A percentile compares a stretch with the other conserved stretches of the same genome.
Evolutionary conservation across 768 basidiomycete species (phyloP).

Genomic region (Rhizopogon rudus): DNA sequence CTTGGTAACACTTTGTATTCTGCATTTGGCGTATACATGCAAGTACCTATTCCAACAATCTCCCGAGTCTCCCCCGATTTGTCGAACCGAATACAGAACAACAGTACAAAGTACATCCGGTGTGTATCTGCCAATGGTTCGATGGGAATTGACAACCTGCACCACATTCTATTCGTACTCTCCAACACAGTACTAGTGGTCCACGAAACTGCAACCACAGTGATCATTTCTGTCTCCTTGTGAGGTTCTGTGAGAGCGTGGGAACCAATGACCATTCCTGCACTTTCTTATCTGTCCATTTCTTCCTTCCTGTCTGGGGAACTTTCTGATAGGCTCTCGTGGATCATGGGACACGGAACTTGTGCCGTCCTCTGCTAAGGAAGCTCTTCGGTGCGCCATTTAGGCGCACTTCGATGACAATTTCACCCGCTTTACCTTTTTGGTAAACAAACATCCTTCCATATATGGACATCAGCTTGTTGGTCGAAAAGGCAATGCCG

Average conservation of each 20-base stretch:
- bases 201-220: not conserved
- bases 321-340: conserved; percentile 7
- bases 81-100: conserved; percentile 2
- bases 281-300: not conserved
- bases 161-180: not conserved
- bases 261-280: not conserved
- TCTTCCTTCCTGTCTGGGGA: not conserved
- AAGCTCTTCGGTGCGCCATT: not conserved
- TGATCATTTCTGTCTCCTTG: not conserved
- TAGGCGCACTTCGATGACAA: conserved; percentile 1
- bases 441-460: conserved; percentile 18
- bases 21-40: not conserved
- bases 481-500: conserved; percentile 16
- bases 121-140: not conserved
- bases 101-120: not conserved
- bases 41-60: not conserved
- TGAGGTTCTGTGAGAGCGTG: not conserved
- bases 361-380: conserved; percentile 5
- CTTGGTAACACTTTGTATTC: conserved; percentile 20
- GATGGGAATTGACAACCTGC: not conserved
- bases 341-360: conserved; percentile 18
- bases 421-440: conserved; percentile 12
- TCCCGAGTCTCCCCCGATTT: not conserved
- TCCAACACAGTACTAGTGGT: not conserved
- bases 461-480: conserved; percentile 20